Percentiles rank a stretch among this genome's conserved stretches.
Evolutionary conservation across 2,329 filamentous ascomycete genomes (phyloP).

Genomic region (Cercospora sp.): DNA sequence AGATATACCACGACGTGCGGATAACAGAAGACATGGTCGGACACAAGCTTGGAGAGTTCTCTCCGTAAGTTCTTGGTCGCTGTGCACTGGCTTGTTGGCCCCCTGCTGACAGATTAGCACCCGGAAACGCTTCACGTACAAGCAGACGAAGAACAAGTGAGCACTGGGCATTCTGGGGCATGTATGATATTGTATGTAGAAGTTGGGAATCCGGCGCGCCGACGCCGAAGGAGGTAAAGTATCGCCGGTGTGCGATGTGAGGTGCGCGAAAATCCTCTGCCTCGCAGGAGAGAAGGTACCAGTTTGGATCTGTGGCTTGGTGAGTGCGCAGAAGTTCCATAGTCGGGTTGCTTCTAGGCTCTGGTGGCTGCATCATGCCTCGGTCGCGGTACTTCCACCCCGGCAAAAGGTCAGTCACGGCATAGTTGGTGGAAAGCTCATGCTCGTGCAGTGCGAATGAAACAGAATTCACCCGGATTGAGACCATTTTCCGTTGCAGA

Average conservation of each 20-base stretch:
- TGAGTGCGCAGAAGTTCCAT: background rate
- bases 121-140: slow-evolving; percentile 67
- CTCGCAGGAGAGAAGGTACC: background rate
- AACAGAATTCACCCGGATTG: background rate
- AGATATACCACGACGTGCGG: slow-evolving; percentile 75
- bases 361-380: background rate
- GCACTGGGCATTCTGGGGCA: background rate
- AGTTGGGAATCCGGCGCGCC: background rate
- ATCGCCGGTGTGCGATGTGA: background rate
- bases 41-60: slow-evolving; percentile 90
- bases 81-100: background rate
- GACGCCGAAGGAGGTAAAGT: background rate
- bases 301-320: background rate
- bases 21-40: slow-evolving; percentile 97
- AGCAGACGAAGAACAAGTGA: slow-evolving; percentile 69
- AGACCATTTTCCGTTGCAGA: background rate
- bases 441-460: background rate
- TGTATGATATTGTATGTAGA: background rate
- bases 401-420: background rate
- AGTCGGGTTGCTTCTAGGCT: background rate
- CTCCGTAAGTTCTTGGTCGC: slow-evolving; percentile 63
- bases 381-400: background rate
- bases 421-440: background rate
- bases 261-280: background rate
- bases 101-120: slow-evolving; percentile 51